Evolutionary conservation across 805 yeast species (phyloP), one percentile per base, ranked within the genome.

Genomic region (Nakazawaea ambrosiae): DNA sequence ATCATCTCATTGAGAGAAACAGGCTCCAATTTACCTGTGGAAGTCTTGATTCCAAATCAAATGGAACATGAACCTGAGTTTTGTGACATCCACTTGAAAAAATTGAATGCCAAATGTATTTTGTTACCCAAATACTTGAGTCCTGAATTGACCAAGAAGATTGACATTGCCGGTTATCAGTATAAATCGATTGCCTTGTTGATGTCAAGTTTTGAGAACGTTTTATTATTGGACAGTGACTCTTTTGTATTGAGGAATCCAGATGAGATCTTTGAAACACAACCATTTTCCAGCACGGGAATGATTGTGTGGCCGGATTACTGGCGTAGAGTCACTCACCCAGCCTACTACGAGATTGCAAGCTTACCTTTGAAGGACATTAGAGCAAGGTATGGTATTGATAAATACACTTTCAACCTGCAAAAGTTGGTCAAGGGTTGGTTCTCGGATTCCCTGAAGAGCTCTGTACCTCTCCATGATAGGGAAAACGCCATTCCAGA

Each of bases 241-340:
- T 67, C 65, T 40, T 51, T 66, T 33, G 66, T 73, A 3, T 58
- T 68, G 19, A 53, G 73, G 2, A 77, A 86, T 4, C 78, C 88
- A 1, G 77, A 73, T 41, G 49, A 57, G 12, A 49, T 79, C 18
- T 71, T 78, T 40, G 55, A 56, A 2, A 63, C 72, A 0, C 54
- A 62, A 4, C 61, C 75, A 11, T 77, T 60, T 55, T 49, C 57
- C 22, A 52, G 61, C 8, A 53, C 57, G n/a, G 70, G 74, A 0
- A 55, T 78, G 53, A 64, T 78, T 12, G 46, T 73, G n/a, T 76
- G 83, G 82, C 83, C 83, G 4, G 82, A 76, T 52, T 74, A 73
- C 25, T 76, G 83, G 83, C 69, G 75, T 16, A 62, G 85, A 51
- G 70, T 81, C 12, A 78, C 84, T 2, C 65, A 70, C 40, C 85